Evolutionary conservation across 352 stramenopile species (phyloP).

Genomic region (Globisporangium parvum): DNA sequence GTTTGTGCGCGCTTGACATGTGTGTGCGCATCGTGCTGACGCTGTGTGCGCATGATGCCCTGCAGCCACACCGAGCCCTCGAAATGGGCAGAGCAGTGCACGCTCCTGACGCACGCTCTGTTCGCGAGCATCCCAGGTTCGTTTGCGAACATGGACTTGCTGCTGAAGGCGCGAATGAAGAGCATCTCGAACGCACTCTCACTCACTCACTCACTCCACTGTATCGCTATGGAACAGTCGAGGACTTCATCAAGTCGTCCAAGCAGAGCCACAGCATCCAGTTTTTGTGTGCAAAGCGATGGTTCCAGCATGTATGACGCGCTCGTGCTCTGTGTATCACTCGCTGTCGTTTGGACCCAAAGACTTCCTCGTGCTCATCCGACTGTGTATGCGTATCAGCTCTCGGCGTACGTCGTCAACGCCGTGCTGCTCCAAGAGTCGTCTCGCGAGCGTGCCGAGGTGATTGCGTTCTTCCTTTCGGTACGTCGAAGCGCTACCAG

Average conservation of each 20-base stretch:
- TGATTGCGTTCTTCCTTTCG: constrained; percentile 75
- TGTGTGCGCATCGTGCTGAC: not conserved
- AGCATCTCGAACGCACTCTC: not conserved
- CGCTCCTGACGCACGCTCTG: constrained; percentile 68
- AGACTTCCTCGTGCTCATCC: not conserved
- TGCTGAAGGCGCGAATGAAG: not conserved
- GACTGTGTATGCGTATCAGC: constrained; percentile 21
- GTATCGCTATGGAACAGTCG: too few relatives aligned
- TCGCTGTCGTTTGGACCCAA: not conserved
- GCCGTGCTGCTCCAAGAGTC: constrained; percentile 66
- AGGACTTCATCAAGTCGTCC: constrained; percentile 59
- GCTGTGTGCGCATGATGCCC: not conserved
- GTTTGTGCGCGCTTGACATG: not conserved
- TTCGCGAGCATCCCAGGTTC: constrained; percentile 77
- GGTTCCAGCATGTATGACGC: constrained; percentile 76
- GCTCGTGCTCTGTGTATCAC: too few relatives aligned
- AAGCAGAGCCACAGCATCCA: constrained; percentile 48
- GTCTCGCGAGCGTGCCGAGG: constrained; percentile 51
- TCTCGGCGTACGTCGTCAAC: constrained; percentile 82
- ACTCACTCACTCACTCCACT: too few relatives aligned
- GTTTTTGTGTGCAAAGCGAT: constrained; percentile 64
- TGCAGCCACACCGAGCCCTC: constrained; percentile 48
- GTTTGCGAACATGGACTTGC: not conserved
- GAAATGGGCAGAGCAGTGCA: constrained; percentile 71
- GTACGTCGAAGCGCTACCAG: constrained; percentile 19